phyloP scores from a whole-genome alignment of 345 rosid species.

The Citrus trifoliata region DNA sequence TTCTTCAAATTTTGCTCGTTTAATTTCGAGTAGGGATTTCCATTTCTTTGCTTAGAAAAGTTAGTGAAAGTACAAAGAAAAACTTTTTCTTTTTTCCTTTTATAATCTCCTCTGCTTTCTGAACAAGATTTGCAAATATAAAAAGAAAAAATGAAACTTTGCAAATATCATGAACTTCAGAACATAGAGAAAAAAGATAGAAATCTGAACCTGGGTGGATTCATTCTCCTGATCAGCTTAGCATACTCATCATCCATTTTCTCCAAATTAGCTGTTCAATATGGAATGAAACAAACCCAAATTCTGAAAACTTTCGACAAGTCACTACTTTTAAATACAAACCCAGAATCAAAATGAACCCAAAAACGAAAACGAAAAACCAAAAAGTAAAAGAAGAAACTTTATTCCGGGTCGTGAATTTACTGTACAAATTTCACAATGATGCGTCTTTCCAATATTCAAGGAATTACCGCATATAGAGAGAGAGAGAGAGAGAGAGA shows the following conservation, averaged over 20 bases:
- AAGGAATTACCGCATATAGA: constrained; percentile 18
- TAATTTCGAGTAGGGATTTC: neutral
- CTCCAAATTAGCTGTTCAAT: neutral
- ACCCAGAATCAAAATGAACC: neutral
- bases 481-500: no score
- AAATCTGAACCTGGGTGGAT: constrained; percentile 64
- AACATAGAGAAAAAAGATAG: neutral
- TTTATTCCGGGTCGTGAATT: neutral
- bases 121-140: neutral
- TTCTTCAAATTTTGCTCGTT: neutral
- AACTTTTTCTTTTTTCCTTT: no score
- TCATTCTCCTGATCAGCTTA: constrained; percentile 85
- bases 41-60: neutral
- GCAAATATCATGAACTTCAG: neutral
- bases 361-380: neutral
- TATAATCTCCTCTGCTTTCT: no score
- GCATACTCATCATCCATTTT: constrained; percentile 79
- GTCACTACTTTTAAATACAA: neutral
- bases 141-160: neutral
- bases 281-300: neutral
- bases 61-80: neutral
- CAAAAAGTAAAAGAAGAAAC: neutral
- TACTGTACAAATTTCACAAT: constrained; percentile 9
- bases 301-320: neutral
- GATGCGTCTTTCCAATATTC: constrained; percentile 40